These are phyloP conservation scores for Mucor saturninus DNA, from an alignment of 371 early-diverging fungal genomes.

Conservation along the genomic window DNA sequence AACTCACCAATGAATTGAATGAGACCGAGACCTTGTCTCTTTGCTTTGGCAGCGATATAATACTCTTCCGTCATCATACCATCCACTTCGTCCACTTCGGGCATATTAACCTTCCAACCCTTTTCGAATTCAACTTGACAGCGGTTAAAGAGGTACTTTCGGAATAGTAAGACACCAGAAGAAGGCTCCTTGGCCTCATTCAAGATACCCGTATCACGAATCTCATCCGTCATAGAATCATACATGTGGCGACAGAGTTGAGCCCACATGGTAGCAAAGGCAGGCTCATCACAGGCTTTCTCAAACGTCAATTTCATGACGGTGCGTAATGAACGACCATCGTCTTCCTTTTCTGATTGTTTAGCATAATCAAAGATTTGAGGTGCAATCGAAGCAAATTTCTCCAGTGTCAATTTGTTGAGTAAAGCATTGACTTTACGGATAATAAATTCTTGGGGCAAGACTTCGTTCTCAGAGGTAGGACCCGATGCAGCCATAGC, in stretches of 20 bases:
- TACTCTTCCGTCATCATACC: slow-evolving; percentile 77
- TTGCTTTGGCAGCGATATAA: slow-evolving; percentile 86
- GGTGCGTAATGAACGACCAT: slow-evolving; percentile 74
- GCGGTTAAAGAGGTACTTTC: slow-evolving; percentile 86
- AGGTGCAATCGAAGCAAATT: slow-evolving; percentile 82
- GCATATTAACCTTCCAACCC: slow-evolving; percentile 76
- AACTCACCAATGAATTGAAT: slow-evolving; percentile 94
- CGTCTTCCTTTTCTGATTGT: slow-evolving; percentile 67
- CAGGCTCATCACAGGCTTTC: slow-evolving; percentile 94
- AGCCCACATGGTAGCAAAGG: slow-evolving; percentile 90
- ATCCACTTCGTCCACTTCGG: slow-evolving; percentile 56
- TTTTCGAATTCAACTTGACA: slow-evolving; percentile 92
- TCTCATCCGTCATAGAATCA: slow-evolving; percentile 61
- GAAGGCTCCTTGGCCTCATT: slow-evolving; percentile 58
- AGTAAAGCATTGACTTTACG: slow-evolving; percentile 87
- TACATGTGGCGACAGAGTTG: slow-evolving; percentile 77
- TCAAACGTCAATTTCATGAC: slow-evolving; percentile 89
- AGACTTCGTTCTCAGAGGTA: slow-evolving; percentile 45
- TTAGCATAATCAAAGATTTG: slow-evolving; percentile 82
- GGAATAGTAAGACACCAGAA: slow-evolving; percentile 77
- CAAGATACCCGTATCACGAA: slow-evolving; percentile 54
- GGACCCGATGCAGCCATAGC: not conserved
- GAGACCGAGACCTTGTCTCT: slow-evolving; percentile 93
- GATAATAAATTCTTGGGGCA: slow-evolving; percentile 64
- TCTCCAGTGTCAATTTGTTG: slow-evolving; percentile 95